Percentiles rank a stretch among this genome's conserved stretches.
Conservation (phyloP, 2,329 filamentous ascomycete species). For the Diaporthe batatas region DNA sequence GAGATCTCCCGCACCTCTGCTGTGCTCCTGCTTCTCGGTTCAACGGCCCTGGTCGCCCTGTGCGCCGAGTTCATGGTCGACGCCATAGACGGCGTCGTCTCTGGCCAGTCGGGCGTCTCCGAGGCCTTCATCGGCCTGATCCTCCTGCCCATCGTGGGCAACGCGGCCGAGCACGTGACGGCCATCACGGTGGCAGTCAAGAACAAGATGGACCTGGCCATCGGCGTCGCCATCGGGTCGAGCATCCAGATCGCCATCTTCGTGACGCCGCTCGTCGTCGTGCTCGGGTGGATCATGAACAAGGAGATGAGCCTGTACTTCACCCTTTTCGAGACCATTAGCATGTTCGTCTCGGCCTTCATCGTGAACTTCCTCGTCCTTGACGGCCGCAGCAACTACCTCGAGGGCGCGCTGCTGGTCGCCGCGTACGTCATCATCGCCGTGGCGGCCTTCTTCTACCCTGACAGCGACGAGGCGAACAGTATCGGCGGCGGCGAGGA, state of each 20-base stretch:
- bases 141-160: conserved; percentile 79
- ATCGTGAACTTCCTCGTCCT: conserved; percentile 91
- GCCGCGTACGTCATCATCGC: conserved; percentile 77
- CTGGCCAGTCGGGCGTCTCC: conserved; percentile 63
- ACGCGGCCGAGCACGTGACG: conserved; percentile 80
- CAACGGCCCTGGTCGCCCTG: conserved; percentile 74
- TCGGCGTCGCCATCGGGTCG: conserved; percentile 78
- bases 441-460: conserved; percentile 77
- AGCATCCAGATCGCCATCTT: conserved; percentile 81
- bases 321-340: conserved; percentile 89
- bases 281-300: conserved; percentile 76
- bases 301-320: conserved; percentile 86
- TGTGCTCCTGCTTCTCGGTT: conserved; percentile 71
- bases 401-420: conserved; percentile 80
- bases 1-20: conserved; percentile 64
- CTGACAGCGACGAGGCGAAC: conserved; percentile 63
- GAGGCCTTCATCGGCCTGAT: conserved; percentile 80
- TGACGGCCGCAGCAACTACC: conserved; percentile 87
- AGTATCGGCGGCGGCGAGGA: conserved; percentile 32
- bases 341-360: conserved; percentile 85
- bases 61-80: conserved; percentile 80
- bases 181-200: conserved; percentile 78
- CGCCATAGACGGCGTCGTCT: conserved; percentile 74
- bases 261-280: conserved; percentile 77
- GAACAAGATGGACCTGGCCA: conserved; percentile 83